These are phyloP conservation scores for Solanum aculeatissimum DNA, from an alignment of 305 asterid genomes.

Conservation along the genomic window DNA sequence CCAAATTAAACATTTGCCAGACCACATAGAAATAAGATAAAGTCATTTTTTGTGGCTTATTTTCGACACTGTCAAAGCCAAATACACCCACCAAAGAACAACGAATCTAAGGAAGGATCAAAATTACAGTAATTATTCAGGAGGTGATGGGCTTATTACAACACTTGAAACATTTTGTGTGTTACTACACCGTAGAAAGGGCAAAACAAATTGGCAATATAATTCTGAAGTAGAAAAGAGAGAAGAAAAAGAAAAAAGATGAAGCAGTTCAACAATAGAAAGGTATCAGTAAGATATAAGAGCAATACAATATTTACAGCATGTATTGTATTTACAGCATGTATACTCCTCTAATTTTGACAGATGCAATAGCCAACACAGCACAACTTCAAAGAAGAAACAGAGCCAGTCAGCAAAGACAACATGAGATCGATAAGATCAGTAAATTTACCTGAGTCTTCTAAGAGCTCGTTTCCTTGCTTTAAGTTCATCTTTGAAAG, in stretches of 20 bases:
- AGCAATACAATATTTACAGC: background rate
- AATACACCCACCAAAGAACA: background rate
- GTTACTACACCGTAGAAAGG: background rate
- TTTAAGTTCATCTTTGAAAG: conserved; percentile 95
- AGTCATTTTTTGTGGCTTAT: background rate
- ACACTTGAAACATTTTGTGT: background rate
- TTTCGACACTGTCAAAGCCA: background rate
- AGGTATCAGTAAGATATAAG: background rate
- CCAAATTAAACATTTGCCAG: background rate
- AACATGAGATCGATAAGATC: background rate
- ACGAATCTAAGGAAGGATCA: background rate
- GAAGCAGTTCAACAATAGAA: background rate
- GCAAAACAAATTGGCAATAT: background rate
- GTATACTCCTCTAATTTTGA: background rate
- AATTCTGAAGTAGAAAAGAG: background rate
- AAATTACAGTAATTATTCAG: background rate
- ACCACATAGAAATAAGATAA: background rate
- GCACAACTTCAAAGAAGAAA: background rate
- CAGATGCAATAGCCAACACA: background rate
- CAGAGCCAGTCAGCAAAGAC: background rate
- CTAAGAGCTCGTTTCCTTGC: conserved; percentile 88
- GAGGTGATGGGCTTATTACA: background rate
- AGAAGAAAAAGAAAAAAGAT: background rate
- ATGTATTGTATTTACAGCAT: background rate
- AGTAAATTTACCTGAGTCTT: conserved; percentile 59